Conservation (phyloP, 345 rosid genomes). For the Limnanthes douglasii region DNA sequence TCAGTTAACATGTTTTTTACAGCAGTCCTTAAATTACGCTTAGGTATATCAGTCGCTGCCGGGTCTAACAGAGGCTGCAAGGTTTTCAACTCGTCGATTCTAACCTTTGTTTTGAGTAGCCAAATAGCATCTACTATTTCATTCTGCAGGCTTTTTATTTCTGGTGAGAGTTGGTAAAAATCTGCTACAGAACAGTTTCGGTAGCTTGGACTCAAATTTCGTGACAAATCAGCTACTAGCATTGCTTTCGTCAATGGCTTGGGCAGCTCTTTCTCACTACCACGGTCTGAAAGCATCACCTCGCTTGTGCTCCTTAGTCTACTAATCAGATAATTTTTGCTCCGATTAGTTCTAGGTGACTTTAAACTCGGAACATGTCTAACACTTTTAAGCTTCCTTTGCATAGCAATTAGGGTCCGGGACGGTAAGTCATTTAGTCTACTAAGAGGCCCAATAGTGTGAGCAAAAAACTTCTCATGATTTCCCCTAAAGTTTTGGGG, state of each 20-base stretch:
- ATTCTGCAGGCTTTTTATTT: constrained; percentile 38
- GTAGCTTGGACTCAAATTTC: constrained; percentile 23
- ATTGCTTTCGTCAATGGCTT: constrained; percentile 66
- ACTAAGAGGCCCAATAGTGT: constrained; percentile 24
- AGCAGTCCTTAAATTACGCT: constrained; percentile 30
- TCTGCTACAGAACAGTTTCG: constrained; percentile 12
- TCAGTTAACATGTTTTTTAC: constrained; percentile 38
- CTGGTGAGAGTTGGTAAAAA: constrained; percentile 35
- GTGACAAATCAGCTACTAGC: constrained; percentile 45
- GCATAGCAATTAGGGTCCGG: constrained; percentile 46
- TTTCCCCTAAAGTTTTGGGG: constrained; percentile 27
- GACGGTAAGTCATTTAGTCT: constrained; percentile 39
- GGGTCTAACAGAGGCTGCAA: constrained; percentile 43
- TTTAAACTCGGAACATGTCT: constrained; percentile 21
- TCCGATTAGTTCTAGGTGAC: constrained; percentile 16
- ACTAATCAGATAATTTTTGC: constrained; percentile 21
- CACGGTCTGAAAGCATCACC: constrained; percentile 51
- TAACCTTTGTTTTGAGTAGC: constrained; percentile 34
- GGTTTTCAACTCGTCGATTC: constrained; percentile 31
- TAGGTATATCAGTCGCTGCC: constrained; percentile 24
- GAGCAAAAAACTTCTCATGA: constrained; percentile 8
- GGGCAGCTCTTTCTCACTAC: constrained; percentile 20
- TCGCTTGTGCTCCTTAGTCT: constrained; percentile 22
- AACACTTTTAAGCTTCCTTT: constrained; percentile 42
- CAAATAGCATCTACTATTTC: constrained; percentile 57